Base-by-base conservation (phyloP, 2,329 filamentous ascomycete species). In the Botrytis fragariae region DNA sequence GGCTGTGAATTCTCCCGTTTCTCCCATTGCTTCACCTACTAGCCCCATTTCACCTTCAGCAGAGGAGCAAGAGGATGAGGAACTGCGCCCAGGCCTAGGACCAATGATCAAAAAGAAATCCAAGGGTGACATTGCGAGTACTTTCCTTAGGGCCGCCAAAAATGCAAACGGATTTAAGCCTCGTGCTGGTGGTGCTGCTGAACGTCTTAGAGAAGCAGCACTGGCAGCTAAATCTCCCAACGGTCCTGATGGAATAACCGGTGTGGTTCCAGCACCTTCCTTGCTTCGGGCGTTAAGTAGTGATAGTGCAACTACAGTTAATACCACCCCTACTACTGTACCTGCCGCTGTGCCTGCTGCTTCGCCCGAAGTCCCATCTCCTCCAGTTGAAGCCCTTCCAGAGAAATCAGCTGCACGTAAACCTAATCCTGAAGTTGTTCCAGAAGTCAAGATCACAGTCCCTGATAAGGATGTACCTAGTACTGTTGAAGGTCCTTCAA, bases 241-340 rank as follows among this genome's bases (percentile, higher is more conserved):
- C 37, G 94, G 92, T 8, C 92, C 94, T 10, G 95, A 98, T 83
- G 95, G 95, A 3, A 97, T 98, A 76, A 97, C 92, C 20, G 89
- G 91, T 57, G 95, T 98, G 54, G 92, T 98, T 35, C 93, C 93
- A 37, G 93, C 94, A 5, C 94, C 95, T 3, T 87, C 84, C 60
- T 83, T 86, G 25, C 78, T 84, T 61, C 82, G 83, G 72, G 81
- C 82, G 18, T 77, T 80, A 64, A 83, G 81, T 71, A 82, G 79
- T 62, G 85, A 87, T 71, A 79, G 80, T 57, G 77, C 80, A 32
- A 81, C 77, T 62, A 68, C 77, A 63, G 29, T 61, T 16, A 48
- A 60, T 61, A 39, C 54, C 37, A 25, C 57, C 20, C 35, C 59
- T 20, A 9, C 48, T 51, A 77, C 78, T 7, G 74, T 81, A 32